Conservation (phyloP, 306 rosid genomes). For the Oemleria cerasiformis region DNA sequence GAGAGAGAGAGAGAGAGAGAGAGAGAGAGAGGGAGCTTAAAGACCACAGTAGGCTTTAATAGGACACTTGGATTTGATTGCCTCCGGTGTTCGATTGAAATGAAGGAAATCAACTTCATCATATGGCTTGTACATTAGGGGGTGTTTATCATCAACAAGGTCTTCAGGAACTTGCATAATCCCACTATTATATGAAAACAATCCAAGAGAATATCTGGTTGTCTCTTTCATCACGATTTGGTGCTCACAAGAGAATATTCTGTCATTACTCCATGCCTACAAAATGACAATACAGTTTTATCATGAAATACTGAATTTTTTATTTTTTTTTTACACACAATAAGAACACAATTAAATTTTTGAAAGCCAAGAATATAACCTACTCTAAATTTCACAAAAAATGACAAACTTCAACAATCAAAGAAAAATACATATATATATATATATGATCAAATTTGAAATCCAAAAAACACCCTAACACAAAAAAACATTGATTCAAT, state of each 20-base stretch:
- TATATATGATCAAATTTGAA: too few relatives aligned
- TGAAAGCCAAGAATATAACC: too few relatives aligned
- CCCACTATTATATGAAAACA: slow-evolving; percentile 7
- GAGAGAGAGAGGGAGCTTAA: slow-evolving; percentile 4
- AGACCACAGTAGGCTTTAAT: slow-evolving; percentile 36
- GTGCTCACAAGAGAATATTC: slow-evolving; percentile 28
- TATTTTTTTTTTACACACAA: too few relatives aligned
- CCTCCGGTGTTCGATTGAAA: slow-evolving; percentile 6
- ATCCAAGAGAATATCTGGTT: slow-evolving; percentile 21
- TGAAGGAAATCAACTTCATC: slow-evolving; percentile 30
- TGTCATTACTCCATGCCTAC: slow-evolving; percentile 37
- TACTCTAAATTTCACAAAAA: too few relatives aligned
- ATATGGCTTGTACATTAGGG: slow-evolving; percentile 30
- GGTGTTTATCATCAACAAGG: slow-evolving; percentile 36
- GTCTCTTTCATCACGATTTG: slow-evolving; percentile 25
- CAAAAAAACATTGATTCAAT: too few relatives aligned
- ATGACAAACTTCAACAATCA: too few relatives aligned
- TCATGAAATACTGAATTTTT: too few relatives aligned
- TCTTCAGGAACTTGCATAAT: slow-evolving; percentile 34
- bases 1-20: too few relatives aligned
- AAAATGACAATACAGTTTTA: background rate
- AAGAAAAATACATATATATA: too few relatives aligned
- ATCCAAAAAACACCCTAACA: too few relatives aligned
- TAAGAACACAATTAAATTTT: background rate
- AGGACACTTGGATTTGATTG: slow-evolving; percentile 18